Conservation (phyloP, 805 yeast genomes). For the Zygotorulaspora florentina region DNA sequence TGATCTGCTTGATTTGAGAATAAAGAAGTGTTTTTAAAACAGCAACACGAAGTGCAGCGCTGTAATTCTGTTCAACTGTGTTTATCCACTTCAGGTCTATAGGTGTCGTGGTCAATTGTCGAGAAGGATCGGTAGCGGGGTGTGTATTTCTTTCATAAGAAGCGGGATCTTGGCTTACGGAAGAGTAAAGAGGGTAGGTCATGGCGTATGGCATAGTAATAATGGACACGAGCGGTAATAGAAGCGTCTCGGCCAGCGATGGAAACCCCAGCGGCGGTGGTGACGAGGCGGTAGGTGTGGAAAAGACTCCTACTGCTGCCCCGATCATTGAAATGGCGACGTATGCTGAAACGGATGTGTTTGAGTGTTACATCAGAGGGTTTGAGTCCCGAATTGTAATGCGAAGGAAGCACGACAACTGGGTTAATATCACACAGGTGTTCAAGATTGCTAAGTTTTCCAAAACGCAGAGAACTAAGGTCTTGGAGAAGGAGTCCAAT, state of each 20-base stretch:
- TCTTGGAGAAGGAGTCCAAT: slow-evolving; percentile 71
- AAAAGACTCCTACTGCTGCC: neutral
- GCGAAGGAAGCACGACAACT: slow-evolving; percentile 86
- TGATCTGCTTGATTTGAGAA: too few relatives aligned
- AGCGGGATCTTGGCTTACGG: neutral
- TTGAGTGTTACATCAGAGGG: slow-evolving; percentile 62
- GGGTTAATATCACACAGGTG: slow-evolving; percentile 89
- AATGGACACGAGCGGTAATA: slow-evolving; percentile 4
- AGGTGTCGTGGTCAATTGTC: neutral
- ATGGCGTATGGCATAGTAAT: slow-evolving; percentile 13
- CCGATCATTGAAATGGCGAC: slow-evolving; percentile 40
- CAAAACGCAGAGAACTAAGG: slow-evolving; percentile 72
- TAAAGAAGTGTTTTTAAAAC: neutral
- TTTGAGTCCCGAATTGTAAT: slow-evolving; percentile 42
- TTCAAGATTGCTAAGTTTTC: slow-evolving; percentile 73
- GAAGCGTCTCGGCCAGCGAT: neutral
- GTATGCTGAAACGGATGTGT: slow-evolving; percentile 49
- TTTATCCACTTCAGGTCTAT: too few relatives aligned
- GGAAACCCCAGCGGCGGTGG: neutral
- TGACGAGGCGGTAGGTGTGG: neutral
- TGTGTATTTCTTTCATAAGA: neutral
- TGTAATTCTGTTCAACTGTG: neutral
- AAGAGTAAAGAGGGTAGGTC: neutral
- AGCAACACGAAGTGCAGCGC: neutral
- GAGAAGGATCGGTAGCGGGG: neutral